Evolutionary conservation across 208 protist genomes (phyloP), one percentile per base, ranked within the genome.

Genomic region (Trypanosomatidae sp.): DNA sequence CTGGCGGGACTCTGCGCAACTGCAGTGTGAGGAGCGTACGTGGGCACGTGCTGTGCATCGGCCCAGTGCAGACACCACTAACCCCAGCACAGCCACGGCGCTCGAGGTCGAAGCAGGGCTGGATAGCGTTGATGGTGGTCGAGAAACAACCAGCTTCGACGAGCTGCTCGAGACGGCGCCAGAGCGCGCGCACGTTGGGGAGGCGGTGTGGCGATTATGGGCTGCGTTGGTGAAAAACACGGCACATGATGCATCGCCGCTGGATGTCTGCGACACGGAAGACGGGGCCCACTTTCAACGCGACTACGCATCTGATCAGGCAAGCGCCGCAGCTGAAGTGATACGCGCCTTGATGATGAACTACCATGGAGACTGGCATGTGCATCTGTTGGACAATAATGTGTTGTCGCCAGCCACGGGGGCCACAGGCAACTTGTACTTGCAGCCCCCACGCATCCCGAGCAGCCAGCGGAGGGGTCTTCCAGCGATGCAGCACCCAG

Each of bases 151-250:
- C 6, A 62, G 49, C 17, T 39, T 39, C 3, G 68, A 68, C 6
- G 75, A 80, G 3, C 15, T 80, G 46, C 33, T 80, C 5, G 62
- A 66, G 41, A 74, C 69, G 12, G 75, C 75, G 12, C 75, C 75
- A 7, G 65, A 71, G 64, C 75, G 75, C 1, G 75, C 46, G n/a
- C 36, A 49, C 0, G 55, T 80, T 2, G 75, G 75, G 9, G 69
- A 39, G 7, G 55, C 25, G 30, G 75, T 80, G 28, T 46, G 49
- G n/a, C 62, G 52, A 17, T n/a, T 80, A 46, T 80, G 75, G 75
- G 13, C 28, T 3, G 43, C 62, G 0, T 39, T 36, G 62, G 28
- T 22, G n/a, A 28, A 53, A 9, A 28, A 0, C 44, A 33, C 62
- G n/a, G 62, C 39, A 52, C n/a, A 28, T 28, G 44, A 39, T 53